phyloP scores from a whole-genome alignment of 345 rosid genomes.

The Populus simonii region DNA sequence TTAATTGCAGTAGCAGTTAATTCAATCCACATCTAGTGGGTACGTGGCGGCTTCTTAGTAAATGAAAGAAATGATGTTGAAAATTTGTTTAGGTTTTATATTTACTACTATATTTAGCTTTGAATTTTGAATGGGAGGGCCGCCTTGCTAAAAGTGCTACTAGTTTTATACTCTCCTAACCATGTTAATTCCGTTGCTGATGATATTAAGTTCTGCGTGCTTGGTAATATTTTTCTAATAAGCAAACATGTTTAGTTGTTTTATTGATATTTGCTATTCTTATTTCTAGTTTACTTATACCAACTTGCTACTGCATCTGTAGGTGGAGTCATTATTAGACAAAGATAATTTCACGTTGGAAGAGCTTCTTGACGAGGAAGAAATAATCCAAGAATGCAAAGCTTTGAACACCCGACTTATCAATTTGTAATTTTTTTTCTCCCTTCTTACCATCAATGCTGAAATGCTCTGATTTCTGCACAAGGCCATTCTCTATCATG shows the following conservation, averaged over 20 bases:
- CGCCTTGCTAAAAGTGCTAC: not conserved
- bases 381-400: conserved; percentile 99
- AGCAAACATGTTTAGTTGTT: not conserved
- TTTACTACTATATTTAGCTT: not conserved
- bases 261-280: not conserved
- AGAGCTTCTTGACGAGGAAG: conserved; percentile 99
- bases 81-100: not conserved
- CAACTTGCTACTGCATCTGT: conserved; percentile 6
- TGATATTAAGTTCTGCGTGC: not conserved
- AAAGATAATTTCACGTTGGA: conserved; percentile 88
- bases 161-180: not conserved
- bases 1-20: not conserved
- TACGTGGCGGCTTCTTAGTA: not conserved
- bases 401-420: conserved; percentile 94
- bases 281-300: not conserved
- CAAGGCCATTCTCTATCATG: not conserved
- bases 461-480: not conserved
- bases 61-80: not conserved
- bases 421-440: conserved; percentile 58
- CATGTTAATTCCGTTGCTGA: not conserved
- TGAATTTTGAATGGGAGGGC: conserved; percentile 3
- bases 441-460: not conserved
- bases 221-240: not conserved
- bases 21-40: not conserved
- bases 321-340: conserved; percentile 93